phyloP scores from a whole-genome alignment of 2,329 filamentous ascomycete genomes.

The Neonectria magnoliae region DNA sequence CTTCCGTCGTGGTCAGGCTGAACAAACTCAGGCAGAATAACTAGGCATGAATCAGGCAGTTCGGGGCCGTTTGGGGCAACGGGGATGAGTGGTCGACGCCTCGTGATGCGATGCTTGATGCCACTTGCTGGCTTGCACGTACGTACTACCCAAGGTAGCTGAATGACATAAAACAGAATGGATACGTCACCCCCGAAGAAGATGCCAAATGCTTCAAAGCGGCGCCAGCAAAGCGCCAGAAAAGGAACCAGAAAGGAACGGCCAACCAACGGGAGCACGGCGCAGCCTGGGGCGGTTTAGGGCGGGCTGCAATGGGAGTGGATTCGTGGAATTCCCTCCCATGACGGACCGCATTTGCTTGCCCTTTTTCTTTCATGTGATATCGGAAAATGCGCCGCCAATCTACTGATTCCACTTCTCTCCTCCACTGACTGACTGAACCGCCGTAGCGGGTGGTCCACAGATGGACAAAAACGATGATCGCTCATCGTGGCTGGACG shows the following conservation, averaged over 20 bases:
- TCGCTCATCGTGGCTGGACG: background rate
- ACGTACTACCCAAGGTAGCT: too few relatives aligned
- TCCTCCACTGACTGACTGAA: background rate
- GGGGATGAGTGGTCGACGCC: constrained; percentile 15
- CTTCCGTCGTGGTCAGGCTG: background rate
- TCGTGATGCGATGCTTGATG: constrained; percentile 18
- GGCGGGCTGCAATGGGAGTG: constrained; percentile 18
- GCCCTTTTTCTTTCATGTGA: constrained; percentile 22
- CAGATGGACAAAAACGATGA: too few relatives aligned
- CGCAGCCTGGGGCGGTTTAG: constrained; percentile 8
- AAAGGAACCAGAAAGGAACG: background rate
- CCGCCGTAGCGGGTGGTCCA: too few relatives aligned
- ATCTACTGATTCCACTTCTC: background rate
- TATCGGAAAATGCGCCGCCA: constrained; percentile 14
- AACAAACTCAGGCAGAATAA: background rate
- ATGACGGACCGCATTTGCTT: background rate
- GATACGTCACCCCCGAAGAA: background rate
- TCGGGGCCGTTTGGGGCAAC: constrained; percentile 11
- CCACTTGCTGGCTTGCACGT: background rate
- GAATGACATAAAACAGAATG: background rate
- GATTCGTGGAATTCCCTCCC: constrained; percentile 13
- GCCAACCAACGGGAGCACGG: constrained; percentile 14
- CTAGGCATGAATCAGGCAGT: background rate
- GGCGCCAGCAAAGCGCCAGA: background rate
- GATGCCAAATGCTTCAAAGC: background rate